Base-by-base conservation (phyloP, 2,329 filamentous ascomycete genomes). In the Metarhizium anisopliae region DNA sequence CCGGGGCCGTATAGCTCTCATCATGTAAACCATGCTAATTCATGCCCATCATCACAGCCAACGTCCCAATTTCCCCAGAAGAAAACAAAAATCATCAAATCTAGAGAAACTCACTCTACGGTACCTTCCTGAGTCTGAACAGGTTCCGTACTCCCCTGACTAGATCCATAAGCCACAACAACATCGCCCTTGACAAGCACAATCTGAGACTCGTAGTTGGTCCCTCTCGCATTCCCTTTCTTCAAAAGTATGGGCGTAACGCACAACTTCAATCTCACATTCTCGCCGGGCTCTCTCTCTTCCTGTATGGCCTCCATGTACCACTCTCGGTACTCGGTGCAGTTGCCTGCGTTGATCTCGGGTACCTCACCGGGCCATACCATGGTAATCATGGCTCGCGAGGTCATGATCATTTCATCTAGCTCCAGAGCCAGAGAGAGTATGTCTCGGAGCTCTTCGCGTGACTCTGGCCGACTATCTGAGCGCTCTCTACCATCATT, bases 181-280 rank as follows among this genome's bases (percentile, higher is more conserved):
- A 45, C 42, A 25, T 45, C 42, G 10, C 42, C n/a, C n/a, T 45
- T 45, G n/a, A 20, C 18, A 4, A 45, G n/a, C n/a, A 45, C 42
- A 45, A 45, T 45, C 4, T 25, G 6, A 20, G n/a, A 8, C 11
- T 40, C 14, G 38, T 40, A 40, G 38, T 16, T 40, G 8, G 5
- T 45, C 18, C 42, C 42, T 6, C n/a, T 45, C 4, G 42, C 42
- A 16, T 45, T 45, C 1, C 42, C 42, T 20, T 7, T 25, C 16
- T 45, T 45, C 42, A 20, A 11, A 2, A 62, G 40, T 11, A 36
- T 35, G 1, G 60, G 60, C 2, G 52, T 53, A 11, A 59, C 20
- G 2, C 56, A 20, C 3, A 58, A 40, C 13, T 56, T 47, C 4
- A 60, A 30, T 2, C 16, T n/a, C 36, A 13, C 10, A 32, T 8